Conservation (phyloP, 1,284 basidiomycete genomes). For the Phaffia rhodozyma region DNA sequence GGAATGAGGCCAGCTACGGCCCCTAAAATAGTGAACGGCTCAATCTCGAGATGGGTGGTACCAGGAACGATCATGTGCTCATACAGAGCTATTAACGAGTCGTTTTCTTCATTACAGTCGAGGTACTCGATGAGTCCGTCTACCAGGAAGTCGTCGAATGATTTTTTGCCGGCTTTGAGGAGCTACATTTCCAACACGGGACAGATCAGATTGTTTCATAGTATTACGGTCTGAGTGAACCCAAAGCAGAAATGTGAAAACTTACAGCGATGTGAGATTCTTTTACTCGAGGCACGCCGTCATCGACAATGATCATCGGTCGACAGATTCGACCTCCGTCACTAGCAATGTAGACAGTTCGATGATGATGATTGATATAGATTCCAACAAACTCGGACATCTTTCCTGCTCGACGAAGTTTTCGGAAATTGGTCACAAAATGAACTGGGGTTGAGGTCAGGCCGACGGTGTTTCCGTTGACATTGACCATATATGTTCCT, state of each 20-base stretch:
- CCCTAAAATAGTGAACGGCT: conserved; percentile 94
- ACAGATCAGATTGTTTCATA: background rate
- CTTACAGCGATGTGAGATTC: conserved; percentile 67
- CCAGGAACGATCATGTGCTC: conserved; percentile 69
- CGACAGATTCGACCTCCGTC: conserved; percentile 98
- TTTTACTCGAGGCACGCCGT: conserved; percentile 58
- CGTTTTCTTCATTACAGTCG: conserved; percentile 99
- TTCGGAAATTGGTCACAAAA: conserved; percentile 84
- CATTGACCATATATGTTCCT: conserved; percentile 87
- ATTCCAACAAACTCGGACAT: conserved; percentile 96
- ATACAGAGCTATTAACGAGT: conserved; percentile 91
- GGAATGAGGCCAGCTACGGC: conserved; percentile 97
- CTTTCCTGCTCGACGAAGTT: conserved; percentile 76
- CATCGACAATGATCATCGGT: conserved; percentile 95
- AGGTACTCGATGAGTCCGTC: conserved; percentile 98
- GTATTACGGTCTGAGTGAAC: background rate
- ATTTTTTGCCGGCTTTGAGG: conserved; percentile 64
- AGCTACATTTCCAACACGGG: conserved; percentile 39
- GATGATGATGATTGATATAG: conserved; percentile 93
- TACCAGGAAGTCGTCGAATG: conserved; percentile 89
- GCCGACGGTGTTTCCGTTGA: conserved; percentile 93
- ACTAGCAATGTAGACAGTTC: conserved; percentile 88
- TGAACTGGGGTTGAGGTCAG: conserved; percentile 73
- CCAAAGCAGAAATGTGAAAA: conserved; percentile 16
- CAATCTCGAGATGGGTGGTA: conserved; percentile 95